Evolutionary conservation across 495 filamentous ascomycete species (phyloP).

Genomic region (Penicillium antarcticum): DNA sequence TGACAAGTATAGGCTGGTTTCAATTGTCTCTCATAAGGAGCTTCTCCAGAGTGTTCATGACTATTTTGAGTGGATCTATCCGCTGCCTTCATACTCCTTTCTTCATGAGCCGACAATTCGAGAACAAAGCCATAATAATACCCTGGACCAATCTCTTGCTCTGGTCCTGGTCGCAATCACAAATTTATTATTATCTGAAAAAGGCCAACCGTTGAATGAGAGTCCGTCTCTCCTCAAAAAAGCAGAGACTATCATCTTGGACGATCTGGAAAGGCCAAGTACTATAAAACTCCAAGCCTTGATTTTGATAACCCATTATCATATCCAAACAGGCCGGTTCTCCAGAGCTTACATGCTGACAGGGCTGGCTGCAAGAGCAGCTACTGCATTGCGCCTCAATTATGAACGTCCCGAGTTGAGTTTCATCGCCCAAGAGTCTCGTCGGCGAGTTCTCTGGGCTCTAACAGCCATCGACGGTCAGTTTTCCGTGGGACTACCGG

Average conservation of each 20-base stretch:
- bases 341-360: slow-evolving; percentile 19
- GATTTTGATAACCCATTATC: slow-evolving; percentile 13
- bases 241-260: slow-evolving; percentile 12
- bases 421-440: slow-evolving; percentile 16
- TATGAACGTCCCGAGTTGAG: slow-evolving; percentile 16
- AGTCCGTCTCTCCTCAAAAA: not conserved
- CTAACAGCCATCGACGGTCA: slow-evolving; percentile 11
- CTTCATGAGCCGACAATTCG: slow-evolving; percentile 14
- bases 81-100: slow-evolving; percentile 14
- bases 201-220: not conserved
- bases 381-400: slow-evolving; percentile 14
- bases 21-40: not conserved
- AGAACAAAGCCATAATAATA: not conserved
- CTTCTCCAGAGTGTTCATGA: not conserved
- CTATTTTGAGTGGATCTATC: slow-evolving; percentile 15
- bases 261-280: slow-evolving; percentile 9
- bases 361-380: slow-evolving; percentile 11
- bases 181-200: not conserved
- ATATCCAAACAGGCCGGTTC: slow-evolving; percentile 8
- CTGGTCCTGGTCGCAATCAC: slow-evolving; percentile 3
- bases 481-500: slow-evolving; percentile 19
- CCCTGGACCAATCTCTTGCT: slow-evolving; percentile 5
- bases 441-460: slow-evolving; percentile 19
- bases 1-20: not conserved
- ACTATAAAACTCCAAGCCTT: slow-evolving; percentile 12